Conservation (phyloP, 2,329 filamentous ascomycete species). For the Fusarium staphyleae region DNA sequence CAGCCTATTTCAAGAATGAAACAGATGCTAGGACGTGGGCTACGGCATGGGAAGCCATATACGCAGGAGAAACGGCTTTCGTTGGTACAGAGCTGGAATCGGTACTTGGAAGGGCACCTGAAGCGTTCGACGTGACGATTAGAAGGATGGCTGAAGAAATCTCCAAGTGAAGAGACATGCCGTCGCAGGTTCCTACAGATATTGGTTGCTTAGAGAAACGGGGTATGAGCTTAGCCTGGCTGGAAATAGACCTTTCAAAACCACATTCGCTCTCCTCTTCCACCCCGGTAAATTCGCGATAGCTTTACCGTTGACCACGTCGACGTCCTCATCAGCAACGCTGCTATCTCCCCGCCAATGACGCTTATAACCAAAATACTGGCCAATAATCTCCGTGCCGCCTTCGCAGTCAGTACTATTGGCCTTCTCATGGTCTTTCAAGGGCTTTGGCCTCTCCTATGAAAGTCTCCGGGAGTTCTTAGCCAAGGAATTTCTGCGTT, state of each 20-base stretch:
- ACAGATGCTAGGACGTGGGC: constrained; percentile 20
- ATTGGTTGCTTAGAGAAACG: too few species aligned
- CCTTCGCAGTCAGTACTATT: constrained; percentile 55
- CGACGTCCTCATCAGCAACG: constrained; percentile 62
- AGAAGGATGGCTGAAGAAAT: background rate
- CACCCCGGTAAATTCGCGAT: constrained; percentile 23
- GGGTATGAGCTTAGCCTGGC: too few species aligned
- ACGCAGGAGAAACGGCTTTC: constrained; percentile 14
- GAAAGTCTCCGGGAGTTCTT: too few species aligned
- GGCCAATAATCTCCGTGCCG: constrained; percentile 45
- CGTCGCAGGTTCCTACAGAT: too few species aligned
- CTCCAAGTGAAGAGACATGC: too few species aligned
- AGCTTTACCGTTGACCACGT: constrained; percentile 48
- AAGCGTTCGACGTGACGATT: background rate
- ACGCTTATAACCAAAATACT: constrained; percentile 41
- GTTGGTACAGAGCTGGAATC: too few species aligned
- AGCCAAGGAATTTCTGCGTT: too few species aligned
- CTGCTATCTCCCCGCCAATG: constrained; percentile 49
- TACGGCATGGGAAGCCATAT: constrained; percentile 30
- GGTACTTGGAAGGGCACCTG: background rate
- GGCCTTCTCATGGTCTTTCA: constrained; percentile 45
- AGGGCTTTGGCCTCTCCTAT: constrained; percentile 47
- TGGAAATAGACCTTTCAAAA: too few species aligned
- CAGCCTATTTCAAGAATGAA: constrained; percentile 6
- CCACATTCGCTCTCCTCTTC: constrained; percentile 41